Conservation (phyloP, 1,139 yeast genomes). For the Saccharomycopsis hybrid region DNA sequence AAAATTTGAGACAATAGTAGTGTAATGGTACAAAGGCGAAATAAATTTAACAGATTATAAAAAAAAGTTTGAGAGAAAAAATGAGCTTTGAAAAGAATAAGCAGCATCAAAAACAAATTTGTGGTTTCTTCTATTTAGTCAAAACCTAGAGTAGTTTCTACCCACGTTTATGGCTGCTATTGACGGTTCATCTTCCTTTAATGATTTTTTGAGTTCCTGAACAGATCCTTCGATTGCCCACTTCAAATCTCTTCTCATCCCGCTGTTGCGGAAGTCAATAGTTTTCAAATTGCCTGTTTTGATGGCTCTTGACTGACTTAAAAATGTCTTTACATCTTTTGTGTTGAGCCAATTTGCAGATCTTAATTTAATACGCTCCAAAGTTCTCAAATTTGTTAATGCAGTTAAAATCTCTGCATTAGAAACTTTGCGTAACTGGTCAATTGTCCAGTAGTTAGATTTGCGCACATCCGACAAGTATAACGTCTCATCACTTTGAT, state of each 20-base stretch:
- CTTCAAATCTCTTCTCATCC: conserved; percentile 49
- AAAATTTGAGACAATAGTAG: too few species aligned
- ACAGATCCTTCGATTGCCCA: conserved; percentile 40
- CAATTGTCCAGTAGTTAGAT: conserved; percentile 32
- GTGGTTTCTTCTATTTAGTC: too few species aligned
- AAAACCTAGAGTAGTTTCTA: not conserved
- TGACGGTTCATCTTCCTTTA: not conserved
- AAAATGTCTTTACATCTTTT: conserved; percentile 33
- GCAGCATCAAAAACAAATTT: too few species aligned
- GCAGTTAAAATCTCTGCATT: conserved; percentile 36
- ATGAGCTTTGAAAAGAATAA: too few species aligned
- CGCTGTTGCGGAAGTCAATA: conserved; percentile 47
- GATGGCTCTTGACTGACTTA: conserved; percentile 25
- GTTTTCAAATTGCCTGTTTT: conserved; percentile 21
- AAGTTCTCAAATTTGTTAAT: conserved; percentile 28
- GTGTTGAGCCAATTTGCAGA: conserved; percentile 51
- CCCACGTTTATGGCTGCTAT: not conserved
- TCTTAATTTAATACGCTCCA: conserved; percentile 36
- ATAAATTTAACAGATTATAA: too few species aligned
- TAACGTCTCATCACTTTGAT: conserved; percentile 32
- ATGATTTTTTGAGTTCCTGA: conserved; percentile 22
- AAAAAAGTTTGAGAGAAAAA: too few species aligned
- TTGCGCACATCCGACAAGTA: conserved; percentile 39
- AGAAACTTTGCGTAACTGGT: conserved; percentile 31
- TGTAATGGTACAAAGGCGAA: too few species aligned